These are phyloP conservation scores for Colletotrichum sp. DNA, from an alignment of 2,329 filamentous ascomycete genomes.

Conservation along the genomic window DNA sequence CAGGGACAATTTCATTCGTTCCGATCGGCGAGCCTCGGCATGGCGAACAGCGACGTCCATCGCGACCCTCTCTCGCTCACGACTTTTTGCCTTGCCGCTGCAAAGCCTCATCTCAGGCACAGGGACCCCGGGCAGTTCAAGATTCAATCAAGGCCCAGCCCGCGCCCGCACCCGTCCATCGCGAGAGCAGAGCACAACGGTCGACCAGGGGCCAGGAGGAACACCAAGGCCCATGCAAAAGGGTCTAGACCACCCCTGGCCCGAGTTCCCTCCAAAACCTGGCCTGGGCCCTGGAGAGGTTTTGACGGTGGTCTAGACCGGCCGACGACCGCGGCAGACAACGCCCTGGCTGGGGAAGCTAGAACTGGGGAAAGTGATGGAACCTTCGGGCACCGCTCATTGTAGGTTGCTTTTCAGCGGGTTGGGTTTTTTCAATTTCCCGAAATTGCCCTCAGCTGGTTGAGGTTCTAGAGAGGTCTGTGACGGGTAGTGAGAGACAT, in stretches of 20 bases:
- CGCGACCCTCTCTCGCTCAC: background rate
- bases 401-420: background rate
- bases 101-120: background rate
- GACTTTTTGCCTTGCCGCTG: background rate
- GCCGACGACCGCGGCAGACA: background rate
- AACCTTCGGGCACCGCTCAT: background rate
- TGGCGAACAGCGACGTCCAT: background rate
- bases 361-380: background rate
- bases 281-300: background rate
- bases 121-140: background rate
- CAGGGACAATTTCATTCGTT: background rate
- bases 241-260: constrained; percentile 3
- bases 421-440: background rate
- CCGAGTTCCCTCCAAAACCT: background rate
- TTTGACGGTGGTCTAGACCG: background rate
- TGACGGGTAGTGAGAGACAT: background rate
- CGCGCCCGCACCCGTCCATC: background rate
- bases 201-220: background rate
- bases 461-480: background rate
- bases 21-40: background rate
- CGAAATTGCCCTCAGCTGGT: background rate
- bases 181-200: background rate
- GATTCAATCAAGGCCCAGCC: background rate
- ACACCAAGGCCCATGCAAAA: background rate
- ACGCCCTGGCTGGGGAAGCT: background rate